Conservation (phyloP, 2,329 filamentous ascomycete genomes). For the Alternaria triticimaculans region DNA sequence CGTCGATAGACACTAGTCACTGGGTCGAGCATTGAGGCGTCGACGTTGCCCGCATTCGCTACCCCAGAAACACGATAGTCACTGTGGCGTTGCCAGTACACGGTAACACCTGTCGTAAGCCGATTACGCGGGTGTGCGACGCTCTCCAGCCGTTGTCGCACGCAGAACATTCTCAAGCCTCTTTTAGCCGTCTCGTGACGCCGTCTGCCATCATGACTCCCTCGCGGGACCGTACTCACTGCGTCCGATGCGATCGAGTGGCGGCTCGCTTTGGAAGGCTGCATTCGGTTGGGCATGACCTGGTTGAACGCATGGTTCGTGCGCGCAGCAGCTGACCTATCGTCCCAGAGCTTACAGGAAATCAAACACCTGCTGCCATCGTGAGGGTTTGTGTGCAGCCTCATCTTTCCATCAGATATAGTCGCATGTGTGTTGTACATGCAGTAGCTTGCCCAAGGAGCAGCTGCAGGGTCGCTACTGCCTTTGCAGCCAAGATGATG, state of each 20-base stretch:
- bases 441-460: not conserved
- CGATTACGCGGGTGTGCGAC: not conserved
- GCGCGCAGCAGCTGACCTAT: not conserved
- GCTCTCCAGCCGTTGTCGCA: not conserved
- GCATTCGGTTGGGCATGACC: not conserved
- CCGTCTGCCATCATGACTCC: not conserved
- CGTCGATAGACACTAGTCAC: not conserved
- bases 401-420: not conserved
- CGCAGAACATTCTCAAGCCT: not conserved
- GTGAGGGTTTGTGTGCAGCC: not conserved
- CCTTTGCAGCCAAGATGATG: slow-evolving; percentile 29
- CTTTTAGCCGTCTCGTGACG: not conserved
- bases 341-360: not conserved
- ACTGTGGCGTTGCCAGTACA: slow-evolving; percentile 3
- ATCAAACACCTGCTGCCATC: not conserved
- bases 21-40: not conserved
- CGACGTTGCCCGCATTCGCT: not conserved
- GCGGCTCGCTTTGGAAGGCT: not conserved
- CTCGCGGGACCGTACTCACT: not conserved
- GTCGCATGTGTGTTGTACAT: not conserved
- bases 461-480: slow-evolving; percentile 8
- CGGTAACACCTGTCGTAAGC: not conserved
- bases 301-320: slow-evolving; percentile 13
- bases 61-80: not conserved
- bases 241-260: not conserved